Evolutionary conservation across 306 rosid genomes (phyloP).

Genomic region (Cucurbita argyrosperma): DNA sequence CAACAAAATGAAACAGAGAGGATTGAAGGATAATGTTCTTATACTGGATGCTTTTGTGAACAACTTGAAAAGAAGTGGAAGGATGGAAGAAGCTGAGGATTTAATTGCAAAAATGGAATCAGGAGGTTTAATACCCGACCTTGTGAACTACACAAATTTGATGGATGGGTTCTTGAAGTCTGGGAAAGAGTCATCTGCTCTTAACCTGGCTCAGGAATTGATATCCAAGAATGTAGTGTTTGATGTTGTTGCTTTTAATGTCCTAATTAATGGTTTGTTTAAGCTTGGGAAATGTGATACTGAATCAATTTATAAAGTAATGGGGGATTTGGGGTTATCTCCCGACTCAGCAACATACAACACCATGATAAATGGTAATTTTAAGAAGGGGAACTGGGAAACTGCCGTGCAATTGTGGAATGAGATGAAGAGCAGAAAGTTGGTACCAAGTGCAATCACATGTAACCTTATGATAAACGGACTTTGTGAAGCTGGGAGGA

Average conservation of each 20-base stretch:
- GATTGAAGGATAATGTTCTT: constrained; percentile 48
- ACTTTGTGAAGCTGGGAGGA: constrained; percentile 51
- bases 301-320: constrained; percentile 42
- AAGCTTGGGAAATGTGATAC: constrained; percentile 59
- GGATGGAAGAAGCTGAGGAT: constrained; percentile 52
- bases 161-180: constrained; percentile 68
- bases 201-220: constrained; percentile 63
- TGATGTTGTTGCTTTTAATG: constrained; percentile 81
- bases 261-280: constrained; percentile 56
- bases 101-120: constrained; percentile 46
- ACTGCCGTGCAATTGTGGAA: constrained; percentile 50
- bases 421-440: constrained; percentile 61
- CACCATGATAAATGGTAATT: constrained; percentile 48
- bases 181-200: constrained; percentile 51
- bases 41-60: constrained; percentile 63
- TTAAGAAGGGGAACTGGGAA: constrained; percentile 42
- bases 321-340: constrained; percentile 54
- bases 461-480: constrained; percentile 47
- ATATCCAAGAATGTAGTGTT: constrained; percentile 35
- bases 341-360: constrained; percentile 69
- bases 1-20: constrained; percentile 47
- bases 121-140: constrained; percentile 47
- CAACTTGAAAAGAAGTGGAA: constrained; percentile 50
- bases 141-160: constrained; percentile 58
- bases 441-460: constrained; percentile 42